Base-by-base conservation (phyloP, 176 grass and related monocot species). In the Secale cereale region DNA sequence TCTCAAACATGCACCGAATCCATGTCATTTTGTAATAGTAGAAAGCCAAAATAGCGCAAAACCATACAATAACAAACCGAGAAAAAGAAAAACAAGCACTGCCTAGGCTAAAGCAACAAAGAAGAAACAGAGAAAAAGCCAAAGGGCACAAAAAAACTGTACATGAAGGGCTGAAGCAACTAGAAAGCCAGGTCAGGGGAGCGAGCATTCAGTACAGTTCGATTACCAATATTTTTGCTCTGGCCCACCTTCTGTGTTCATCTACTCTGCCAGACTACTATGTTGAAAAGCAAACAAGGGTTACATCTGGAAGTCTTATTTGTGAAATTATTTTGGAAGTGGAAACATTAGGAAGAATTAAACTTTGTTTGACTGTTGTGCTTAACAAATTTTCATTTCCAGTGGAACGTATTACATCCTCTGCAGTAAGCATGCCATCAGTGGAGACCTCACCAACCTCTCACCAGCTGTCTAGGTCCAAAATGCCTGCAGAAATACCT, bases 391-490 rank as follows among this genome's bases (percentile, higher is more conserved):
- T 74, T 40, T 48, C 26, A 30, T 59, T 82, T 82, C 9, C 88
- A 83, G 84, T 80, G 59, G 65, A 86, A 66, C 78, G 43, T 66
- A 28, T 37, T 83, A 73, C 80, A 67, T 87, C 81, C 23, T 74
- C 78, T 68, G 61, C 83, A 67, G 66, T 76, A n/a, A 91, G 66
- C 76, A 60, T 69, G 20, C 26, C 81, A 36, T 84, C 85, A 11
- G 52, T 26, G 78, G 74, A 80, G 81, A 84, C 74, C 15, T 59
- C 59, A 33, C 22, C 48, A 46, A 81, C 65, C 35, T 81, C 81
- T 70, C 65, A 30, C 19, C 76, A 74, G 70, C 81, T 86, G 16
- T 70, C 82, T 73, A 82, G 85, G 77, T 88, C 87, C 85, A 81
- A 80, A 67, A 70, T 83, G 76, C 80, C 85, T 73, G 65, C 88